Base-by-base conservation (phyloP, 805 yeast genomes). In the Ogataea henricii region DNA sequence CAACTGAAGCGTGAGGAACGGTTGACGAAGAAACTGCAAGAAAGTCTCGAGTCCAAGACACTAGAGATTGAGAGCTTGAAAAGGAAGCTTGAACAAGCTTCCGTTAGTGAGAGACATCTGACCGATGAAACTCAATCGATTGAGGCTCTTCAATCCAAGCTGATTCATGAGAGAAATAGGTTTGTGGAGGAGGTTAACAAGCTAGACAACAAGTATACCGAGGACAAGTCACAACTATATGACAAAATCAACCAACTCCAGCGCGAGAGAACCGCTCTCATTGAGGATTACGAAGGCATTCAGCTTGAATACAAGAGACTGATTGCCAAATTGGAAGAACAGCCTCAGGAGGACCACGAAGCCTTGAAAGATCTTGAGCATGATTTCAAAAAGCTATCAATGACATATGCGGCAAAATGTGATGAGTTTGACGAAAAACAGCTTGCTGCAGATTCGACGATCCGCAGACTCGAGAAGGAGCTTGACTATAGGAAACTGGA, bases 361-460 rank as follows among this genome's bases (percentile, higher is more conserved):
- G 47, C 46, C 14, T 40, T 49, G 13, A 29, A 49, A 8, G 65
- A 64, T 36, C 69, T 72, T 12, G 66, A 69, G 20, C 52, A 63
- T n/a, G 77, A 72, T 47, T 62, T 75, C 44, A 67, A 67, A 33
- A 62, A 68, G n/a, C 59, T 73, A 3, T 58, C 72, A 0, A 45
- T 68, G 4, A 62, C 65, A 41, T 69, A 70, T 45, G 67, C 69
- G 43, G 40, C 58, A 10, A 59, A 63, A 8, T 46, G 59, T 29
- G 52, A 56, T 20, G 56, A 63, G 14, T 51, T 52, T 23, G 65
- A 23, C 23, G 52, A 33, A 55, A 63, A 42, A 49, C 64, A 53
- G 55, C 13, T 25, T 10, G 48, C 47, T 29, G 30, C 49, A 6
- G 54, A 50, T 9, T 27, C 34, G 3, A 13, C 40, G 16, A 45